phyloP scores from a whole-genome alignment of 116 monocot genomes.

The Iris pallida region DNA sequence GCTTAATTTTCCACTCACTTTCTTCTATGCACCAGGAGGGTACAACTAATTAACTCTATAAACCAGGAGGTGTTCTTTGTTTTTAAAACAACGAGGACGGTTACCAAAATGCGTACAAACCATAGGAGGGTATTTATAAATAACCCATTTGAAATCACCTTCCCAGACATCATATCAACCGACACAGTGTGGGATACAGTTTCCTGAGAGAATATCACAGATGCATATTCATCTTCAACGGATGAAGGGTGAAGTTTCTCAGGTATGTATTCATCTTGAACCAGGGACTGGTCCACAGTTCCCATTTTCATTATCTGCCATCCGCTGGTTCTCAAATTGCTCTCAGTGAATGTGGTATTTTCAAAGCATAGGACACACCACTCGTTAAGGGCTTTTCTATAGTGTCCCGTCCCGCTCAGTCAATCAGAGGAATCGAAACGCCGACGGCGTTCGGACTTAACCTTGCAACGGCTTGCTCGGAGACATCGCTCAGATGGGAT shows the following conservation, averaged over 20 bases:
- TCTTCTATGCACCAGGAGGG: too few species aligned
- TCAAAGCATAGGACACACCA: constrained; percentile 87
- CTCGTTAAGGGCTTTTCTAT: constrained; percentile 78
- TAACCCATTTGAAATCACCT: constrained; percentile 25
- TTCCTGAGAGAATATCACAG: constrained; percentile 88
- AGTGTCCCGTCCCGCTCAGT: too few species aligned
- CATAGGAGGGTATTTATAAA: too few species aligned
- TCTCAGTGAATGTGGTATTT: constrained; percentile 63
- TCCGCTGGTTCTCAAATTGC: constrained; percentile 67
- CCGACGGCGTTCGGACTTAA: too few species aligned
- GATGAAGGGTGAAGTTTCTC: constrained; percentile 82
- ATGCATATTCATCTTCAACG: constrained; percentile 81
- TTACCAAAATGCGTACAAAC: too few species aligned
- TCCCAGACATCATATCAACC: constrained; percentile 92
- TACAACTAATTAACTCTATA: too few species aligned
- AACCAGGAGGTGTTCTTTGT: too few species aligned
- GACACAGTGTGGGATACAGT: constrained; percentile 83
- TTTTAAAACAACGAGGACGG: too few species aligned
- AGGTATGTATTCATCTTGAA: constrained; percentile 67
- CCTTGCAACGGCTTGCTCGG: too few species aligned
- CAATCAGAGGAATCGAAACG: too few species aligned
- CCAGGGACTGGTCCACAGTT: constrained; percentile 63
- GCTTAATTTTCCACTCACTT: too few species aligned
- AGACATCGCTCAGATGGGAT: too few species aligned
- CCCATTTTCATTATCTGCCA: constrained; percentile 90